Evolutionary conservation across 148 eudicot species (phyloP).

Genomic region (Suaeda aralocaspica): DNA sequence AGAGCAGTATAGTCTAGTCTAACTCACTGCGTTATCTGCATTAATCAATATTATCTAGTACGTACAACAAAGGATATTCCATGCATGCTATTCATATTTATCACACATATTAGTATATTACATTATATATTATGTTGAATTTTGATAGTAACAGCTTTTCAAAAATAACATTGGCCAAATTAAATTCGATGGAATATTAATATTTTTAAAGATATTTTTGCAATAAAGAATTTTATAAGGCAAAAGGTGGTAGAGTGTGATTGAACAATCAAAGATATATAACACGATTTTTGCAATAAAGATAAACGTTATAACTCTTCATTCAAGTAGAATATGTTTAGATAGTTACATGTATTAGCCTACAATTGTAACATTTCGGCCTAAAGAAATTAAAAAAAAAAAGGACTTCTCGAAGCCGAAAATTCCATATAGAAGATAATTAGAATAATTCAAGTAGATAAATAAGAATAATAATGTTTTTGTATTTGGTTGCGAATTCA

Average conservation of each 20-base stretch:
- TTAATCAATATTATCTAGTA: neutral
- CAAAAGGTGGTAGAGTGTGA: constrained; percentile 11
- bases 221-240: neutral
- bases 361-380: neutral
- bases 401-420: neutral
- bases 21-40: neutral
- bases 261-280: neutral
- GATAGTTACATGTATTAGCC: neutral
- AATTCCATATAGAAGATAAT: neutral
- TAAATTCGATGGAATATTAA: neutral
- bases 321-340: constrained; percentile 11
- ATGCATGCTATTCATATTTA: no score
- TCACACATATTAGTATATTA: no score
- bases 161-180: neutral
- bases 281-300: neutral
- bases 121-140: no score
- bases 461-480: neutral
- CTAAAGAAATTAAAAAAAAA: neutral
- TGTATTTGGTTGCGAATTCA: neutral
- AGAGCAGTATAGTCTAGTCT: neutral
- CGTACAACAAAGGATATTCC: no score
- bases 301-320: no score
- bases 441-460: neutral
- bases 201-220: no score
- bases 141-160: no score